A percentile compares a stretch with the other conserved stretches of the same genome.
Conservation (phyloP, 441 rosid genomes). For the Erysimum cheiri region DNA sequence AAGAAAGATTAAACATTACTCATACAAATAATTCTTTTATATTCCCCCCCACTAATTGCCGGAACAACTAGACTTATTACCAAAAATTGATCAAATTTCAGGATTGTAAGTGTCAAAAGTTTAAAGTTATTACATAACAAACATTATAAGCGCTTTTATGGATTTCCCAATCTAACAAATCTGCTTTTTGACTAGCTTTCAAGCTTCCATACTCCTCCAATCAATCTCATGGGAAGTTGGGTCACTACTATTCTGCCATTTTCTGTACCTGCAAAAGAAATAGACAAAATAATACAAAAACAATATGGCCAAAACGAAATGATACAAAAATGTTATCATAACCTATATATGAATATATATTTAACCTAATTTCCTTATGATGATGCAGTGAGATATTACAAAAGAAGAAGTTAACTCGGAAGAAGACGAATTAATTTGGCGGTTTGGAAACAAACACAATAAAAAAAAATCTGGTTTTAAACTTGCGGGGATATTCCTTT, state of each 20-base stretch:
- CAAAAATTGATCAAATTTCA: neutral
- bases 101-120: conserved; percentile 21
- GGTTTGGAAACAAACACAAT: neutral
- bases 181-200: conserved; percentile 40
- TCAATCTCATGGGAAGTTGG: conserved; percentile 39
- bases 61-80: neutral
- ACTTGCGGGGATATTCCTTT: neutral
- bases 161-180: conserved; percentile 26
- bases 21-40: neutral
- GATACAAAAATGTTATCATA: conserved; percentile 25
- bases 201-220: conserved; percentile 40
- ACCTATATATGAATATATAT: conserved; percentile 11
- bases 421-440: conserved; percentile 6
- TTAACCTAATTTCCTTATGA: conserved; percentile 1
- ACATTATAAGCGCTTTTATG: conserved; percentile 23
- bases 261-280: conserved; percentile 32
- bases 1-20: neutral
- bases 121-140: neutral
- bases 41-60: neutral
- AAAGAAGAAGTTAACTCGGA: conserved; percentile 35
- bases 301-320: conserved; percentile 31
- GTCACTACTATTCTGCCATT: conserved; percentile 34
- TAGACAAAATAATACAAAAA: conserved; percentile 32
- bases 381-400: conserved; percentile 20
- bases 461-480: too few relatives aligned